phyloP scores from a whole-genome alignment of 768 basidiomycete genomes.

The Mycena alexandri region DNA sequence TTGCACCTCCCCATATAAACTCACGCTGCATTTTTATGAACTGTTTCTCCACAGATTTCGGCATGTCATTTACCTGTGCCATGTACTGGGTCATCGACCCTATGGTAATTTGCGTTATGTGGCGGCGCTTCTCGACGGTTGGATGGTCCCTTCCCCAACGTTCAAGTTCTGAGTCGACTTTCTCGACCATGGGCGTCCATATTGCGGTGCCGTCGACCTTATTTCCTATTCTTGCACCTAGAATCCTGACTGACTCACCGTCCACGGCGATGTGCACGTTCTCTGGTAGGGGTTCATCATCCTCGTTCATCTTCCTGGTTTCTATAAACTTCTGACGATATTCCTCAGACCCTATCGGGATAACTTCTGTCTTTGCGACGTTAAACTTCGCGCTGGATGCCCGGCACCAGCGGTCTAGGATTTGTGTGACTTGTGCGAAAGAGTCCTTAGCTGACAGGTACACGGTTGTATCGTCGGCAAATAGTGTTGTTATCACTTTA shows the following conservation, averaged over 20 bases:
- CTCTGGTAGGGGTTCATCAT: constrained; percentile 26
- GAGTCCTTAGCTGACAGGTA: background rate
- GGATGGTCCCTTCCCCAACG: constrained; percentile 51
- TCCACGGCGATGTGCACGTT: constrained; percentile 46
- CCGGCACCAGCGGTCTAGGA: background rate
- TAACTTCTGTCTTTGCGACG: too few relatives aligned
- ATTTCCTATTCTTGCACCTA: too few relatives aligned
- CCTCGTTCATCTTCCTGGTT: constrained; percentile 18
- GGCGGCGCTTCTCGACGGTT: too few relatives aligned
- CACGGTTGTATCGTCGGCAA: too few relatives aligned
- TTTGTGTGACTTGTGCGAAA: background rate
- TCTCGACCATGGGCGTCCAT: constrained; percentile 46
- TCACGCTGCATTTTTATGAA: constrained; percentile 38
- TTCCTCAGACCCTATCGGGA: too few relatives aligned
- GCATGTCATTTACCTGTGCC: too few relatives aligned
- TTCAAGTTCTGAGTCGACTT: constrained; percentile 38
- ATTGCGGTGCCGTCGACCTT: constrained; percentile 31
- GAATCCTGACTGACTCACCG: constrained; percentile 42
- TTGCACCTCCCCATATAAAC: too few relatives aligned
- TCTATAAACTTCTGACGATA: too few relatives aligned
- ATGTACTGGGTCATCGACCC: too few relatives aligned
- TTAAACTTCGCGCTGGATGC: constrained; percentile 6
- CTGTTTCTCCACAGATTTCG: constrained; percentile 37
- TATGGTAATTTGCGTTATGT: too few relatives aligned
- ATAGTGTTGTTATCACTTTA: too few relatives aligned